phyloP scores from a whole-genome alignment of 805 yeast species.

The Candida stauntonica region DNA sequence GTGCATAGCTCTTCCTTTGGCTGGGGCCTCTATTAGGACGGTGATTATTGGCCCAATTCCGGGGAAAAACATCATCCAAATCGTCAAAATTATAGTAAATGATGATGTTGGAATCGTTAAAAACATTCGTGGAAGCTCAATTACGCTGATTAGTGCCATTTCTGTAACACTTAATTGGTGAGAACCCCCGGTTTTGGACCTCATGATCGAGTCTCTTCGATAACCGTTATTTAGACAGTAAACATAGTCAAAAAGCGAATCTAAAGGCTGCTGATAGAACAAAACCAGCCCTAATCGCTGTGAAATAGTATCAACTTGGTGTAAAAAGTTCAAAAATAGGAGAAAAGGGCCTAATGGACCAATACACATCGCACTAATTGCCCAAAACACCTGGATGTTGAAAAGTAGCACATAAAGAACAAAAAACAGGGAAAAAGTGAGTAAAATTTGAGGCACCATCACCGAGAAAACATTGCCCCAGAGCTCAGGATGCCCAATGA shows the following conservation, averaged over 20 bases:
- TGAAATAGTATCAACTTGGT: slow-evolving; percentile 6
- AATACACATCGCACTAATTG: slow-evolving; percentile 1
- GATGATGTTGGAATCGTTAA: slow-evolving; percentile 4
- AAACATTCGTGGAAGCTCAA: slow-evolving; percentile 4
- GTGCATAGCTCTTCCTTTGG: slow-evolving; percentile 8
- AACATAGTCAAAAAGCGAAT: slow-evolving; percentile 12
- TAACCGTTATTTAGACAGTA: slow-evolving; percentile 1
- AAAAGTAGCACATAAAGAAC: slow-evolving; percentile 6
- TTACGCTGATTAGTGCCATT: neutral
- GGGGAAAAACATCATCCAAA: slow-evolving; percentile 11
- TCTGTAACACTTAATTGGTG: neutral
- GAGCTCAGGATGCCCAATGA: slow-evolving; percentile 6
- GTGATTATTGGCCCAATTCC: slow-evolving; percentile 7
- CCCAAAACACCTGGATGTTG: slow-evolving; percentile 5
- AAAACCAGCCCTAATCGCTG: slow-evolving; percentile 11
- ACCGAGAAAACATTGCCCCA: slow-evolving; percentile 11
- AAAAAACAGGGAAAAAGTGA: slow-evolving; percentile 6
- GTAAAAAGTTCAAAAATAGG: slow-evolving; percentile 8
- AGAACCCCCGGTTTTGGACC: slow-evolving; percentile 5
- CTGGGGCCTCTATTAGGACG: slow-evolving; percentile 9
- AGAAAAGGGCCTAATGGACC: slow-evolving; percentile 11
- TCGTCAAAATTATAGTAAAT: slow-evolving; percentile 2
- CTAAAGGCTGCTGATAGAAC: slow-evolving; percentile 9
- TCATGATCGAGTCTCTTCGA: slow-evolving; percentile 3
- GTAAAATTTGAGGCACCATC: slow-evolving; percentile 4